Conservation (phyloP, 2,329 filamentous ascomycete genomes). For the Xylariaceae sp. region DNA sequence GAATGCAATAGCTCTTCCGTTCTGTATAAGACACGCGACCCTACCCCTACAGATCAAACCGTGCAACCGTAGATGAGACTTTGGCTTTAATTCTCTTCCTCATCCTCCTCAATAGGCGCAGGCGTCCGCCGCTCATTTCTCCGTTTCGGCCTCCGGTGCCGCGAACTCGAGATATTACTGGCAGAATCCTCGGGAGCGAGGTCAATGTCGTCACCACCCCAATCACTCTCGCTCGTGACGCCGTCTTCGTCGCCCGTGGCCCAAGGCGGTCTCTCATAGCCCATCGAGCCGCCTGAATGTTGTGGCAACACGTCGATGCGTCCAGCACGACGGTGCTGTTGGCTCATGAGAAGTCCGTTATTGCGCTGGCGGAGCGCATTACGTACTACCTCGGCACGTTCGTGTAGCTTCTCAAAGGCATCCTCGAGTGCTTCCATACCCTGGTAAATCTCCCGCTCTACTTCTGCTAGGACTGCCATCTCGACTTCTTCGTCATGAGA, state of each 20-base stretch:
- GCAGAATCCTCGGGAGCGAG: slow-evolving; percentile 80
- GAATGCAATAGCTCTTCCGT: slow-evolving; percentile 8
- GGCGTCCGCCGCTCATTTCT: slow-evolving; percentile 73
- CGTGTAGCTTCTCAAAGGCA: slow-evolving; percentile 90
- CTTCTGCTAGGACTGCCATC: slow-evolving; percentile 85
- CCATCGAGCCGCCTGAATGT: slow-evolving; percentile 55
- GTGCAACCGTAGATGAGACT: not conserved
- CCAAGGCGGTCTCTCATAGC: slow-evolving; percentile 56
- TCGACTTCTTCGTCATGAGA: slow-evolving; percentile 94
- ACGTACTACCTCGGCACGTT: slow-evolving; percentile 80
- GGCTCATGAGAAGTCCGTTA: slow-evolving; percentile 73
- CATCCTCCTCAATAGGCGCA: slow-evolving; percentile 72
- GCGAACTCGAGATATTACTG: slow-evolving; percentile 77
- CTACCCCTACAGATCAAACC: not conserved
- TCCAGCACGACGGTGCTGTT: slow-evolving; percentile 59
- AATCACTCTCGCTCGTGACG: slow-evolving; percentile 61
- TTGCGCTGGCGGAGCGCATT: slow-evolving; percentile 80
- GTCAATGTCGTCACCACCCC: slow-evolving; percentile 60
- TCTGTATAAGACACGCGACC: slow-evolving; percentile 3
- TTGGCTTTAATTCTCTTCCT: slow-evolving; percentile 50
- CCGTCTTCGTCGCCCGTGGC: slow-evolving; percentile 52
- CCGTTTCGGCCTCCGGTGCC: slow-evolving; percentile 70
- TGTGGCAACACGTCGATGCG: slow-evolving; percentile 61
- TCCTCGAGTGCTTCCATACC: slow-evolving; percentile 96
- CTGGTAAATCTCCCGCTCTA: slow-evolving; percentile 89